Base-by-base conservation (phyloP, 2,329 filamentous ascomycete genomes). In the Plectosphaerella cucumerina region DNA sequence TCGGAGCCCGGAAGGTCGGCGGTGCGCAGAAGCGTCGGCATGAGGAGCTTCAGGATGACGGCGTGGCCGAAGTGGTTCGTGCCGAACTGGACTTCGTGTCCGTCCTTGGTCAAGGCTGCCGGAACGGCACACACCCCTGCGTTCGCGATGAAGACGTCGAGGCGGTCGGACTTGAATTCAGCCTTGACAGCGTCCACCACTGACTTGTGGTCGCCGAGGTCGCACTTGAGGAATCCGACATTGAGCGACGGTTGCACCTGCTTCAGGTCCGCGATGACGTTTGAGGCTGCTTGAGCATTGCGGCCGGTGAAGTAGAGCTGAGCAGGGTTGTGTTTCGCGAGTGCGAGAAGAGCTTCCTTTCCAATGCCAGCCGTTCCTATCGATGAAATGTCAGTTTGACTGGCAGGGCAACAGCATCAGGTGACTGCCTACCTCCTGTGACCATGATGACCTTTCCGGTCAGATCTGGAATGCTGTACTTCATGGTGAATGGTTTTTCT, bases 261-360 rank as follows among this genome's bases (percentile, higher is more conserved):
- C 15, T 39, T 39, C 35, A 39, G 11, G 12, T 39, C 67, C 1
- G 67, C 64, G n/a, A 72, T 62, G 43, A 80, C 73, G 11, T 71
- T 68, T 11, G 70, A 66, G n/a, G 67, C 71, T 10, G 71, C 72
- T 49, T 72, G 67, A 44, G 61, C 65, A 22, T 66, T 74, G 45
- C 78, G 74, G 2, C 76, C 77, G 18, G 71, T 76, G 50, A 84
- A 70, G 64, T 76, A 81, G 53, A 83, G 75, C 49, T 78, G 72
- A 1, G 67, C 65, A 3, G 80, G 77, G 9, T 67, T 61, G 60
- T 82, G 79, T 15, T 18, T 39, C 10, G 17, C 35, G 35, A 39
- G 35, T 15, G 35, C 35, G 35, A 39, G 35, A 6, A 39, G 35
- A 6, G 35, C n/a, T 39, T 39, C 35, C 11, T 39, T 39, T 39